phyloP scores from a whole-genome alignment of 2,329 filamentous ascomycete genomes.

The Aspergillaceae sp. region DNA sequence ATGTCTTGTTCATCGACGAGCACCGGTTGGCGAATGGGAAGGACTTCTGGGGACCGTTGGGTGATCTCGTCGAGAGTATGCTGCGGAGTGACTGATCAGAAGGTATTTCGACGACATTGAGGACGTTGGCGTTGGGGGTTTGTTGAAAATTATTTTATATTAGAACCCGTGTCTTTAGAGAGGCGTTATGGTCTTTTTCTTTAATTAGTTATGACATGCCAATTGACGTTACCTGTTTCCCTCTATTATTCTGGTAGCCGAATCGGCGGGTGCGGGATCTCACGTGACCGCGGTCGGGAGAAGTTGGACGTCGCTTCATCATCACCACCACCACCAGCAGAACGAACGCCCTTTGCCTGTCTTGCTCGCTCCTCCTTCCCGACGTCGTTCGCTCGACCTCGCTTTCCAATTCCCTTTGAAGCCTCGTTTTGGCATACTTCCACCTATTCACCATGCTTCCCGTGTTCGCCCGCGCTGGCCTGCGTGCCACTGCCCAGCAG shows the following conservation, averaged over 20 bases:
- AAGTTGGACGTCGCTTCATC: constrained; percentile 17
- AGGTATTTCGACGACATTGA: neutral
- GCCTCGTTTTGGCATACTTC: constrained; percentile 13
- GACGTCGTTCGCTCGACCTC: constrained; percentile 13
- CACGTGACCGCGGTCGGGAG: constrained; percentile 20
- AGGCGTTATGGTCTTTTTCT: neutral
- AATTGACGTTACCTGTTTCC: neutral
- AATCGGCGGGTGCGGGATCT: constrained; percentile 19
- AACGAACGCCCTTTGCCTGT: constrained; percentile 8
- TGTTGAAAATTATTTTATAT: constrained; percentile 3
- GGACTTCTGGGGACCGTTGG: constrained; percentile 94
- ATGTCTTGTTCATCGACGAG: constrained; percentile 97
- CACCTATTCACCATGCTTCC: constrained; percentile 43
- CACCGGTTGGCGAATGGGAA: constrained; percentile 85
- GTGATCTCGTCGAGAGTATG: constrained; percentile 97
- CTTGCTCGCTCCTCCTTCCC: constrained; percentile 6
- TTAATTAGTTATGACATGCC: neutral
- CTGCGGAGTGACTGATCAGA: constrained; percentile 68
- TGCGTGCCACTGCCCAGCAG: constrained; percentile 45
- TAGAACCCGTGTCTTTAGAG: too few species aligned
- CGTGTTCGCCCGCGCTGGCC: constrained; percentile 47
- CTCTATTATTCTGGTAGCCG: constrained; percentile 4
- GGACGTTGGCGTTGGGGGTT: constrained; percentile 8
- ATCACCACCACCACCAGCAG: constrained; percentile 5
- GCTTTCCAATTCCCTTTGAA: neutral